Conservation (phyloP, 2,329 filamentous ascomycete species). For the Colletotrichum gigasporum region DNA sequence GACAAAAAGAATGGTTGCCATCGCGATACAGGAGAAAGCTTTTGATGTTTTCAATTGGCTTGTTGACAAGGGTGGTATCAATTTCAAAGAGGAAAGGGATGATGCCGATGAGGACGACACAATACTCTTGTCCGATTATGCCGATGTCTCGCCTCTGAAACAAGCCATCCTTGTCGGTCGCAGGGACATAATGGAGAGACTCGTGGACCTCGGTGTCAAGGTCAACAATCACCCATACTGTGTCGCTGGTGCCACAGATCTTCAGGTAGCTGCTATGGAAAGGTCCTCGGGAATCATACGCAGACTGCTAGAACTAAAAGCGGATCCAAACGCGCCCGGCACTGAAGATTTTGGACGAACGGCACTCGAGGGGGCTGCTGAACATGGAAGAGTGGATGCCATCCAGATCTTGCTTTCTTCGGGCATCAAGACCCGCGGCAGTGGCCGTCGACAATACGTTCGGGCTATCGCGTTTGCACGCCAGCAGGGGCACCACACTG, state of each 20-base stretch:
- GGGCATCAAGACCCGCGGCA: neutral
- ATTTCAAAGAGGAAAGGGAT: too few species aligned
- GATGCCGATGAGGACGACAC: too few species aligned
- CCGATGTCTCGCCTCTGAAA: too few species aligned
- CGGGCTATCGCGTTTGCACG: neutral
- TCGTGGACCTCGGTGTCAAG: too few species aligned
- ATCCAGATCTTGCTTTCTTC: neutral
- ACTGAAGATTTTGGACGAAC: rapidly evolving
- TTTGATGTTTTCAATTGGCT: too few species aligned
- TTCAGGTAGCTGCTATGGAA: neutral
- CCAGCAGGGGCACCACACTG: neutral
- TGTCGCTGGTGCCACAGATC: neutral
- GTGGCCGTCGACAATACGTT: neutral
- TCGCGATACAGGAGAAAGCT: too few species aligned
- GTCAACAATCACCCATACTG: too few species aligned
- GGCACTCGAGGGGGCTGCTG: neutral
- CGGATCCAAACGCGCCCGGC: neutral
- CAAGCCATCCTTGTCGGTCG: too few species aligned
- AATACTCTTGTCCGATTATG: too few species aligned
- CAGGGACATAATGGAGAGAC: too few species aligned
- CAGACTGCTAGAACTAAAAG: neutral
- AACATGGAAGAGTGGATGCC: neutral
- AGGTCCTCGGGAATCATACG: neutral
- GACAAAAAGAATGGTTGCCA: too few species aligned
- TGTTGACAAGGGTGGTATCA: too few species aligned